These are phyloP conservation scores for Chaetomium strumarium DNA, from an alignment of 2,329 filamentous ascomycete genomes.

Conservation along the genomic window DNA sequence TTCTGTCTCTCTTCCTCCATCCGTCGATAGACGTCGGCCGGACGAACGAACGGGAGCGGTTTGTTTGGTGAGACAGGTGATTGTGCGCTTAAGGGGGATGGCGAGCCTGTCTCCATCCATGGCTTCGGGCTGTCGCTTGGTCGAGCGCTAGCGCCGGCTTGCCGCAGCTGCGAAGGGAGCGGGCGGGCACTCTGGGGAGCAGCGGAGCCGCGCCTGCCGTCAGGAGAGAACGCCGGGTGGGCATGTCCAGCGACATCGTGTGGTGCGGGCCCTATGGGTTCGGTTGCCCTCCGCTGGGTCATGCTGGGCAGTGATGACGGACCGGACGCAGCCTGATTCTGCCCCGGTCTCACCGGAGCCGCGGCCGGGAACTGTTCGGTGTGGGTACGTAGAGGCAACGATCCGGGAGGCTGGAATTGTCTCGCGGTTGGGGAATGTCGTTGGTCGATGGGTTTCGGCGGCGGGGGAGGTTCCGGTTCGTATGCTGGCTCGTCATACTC, in stretches of 20 bases:
- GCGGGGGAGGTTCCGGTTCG: slow-evolving; percentile 28
- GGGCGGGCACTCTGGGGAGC: slow-evolving; percentile 27
- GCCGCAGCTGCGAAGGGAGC: slow-evolving; percentile 36
- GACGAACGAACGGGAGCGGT: slow-evolving; percentile 59
- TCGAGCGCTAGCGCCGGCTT: slow-evolving; percentile 20
- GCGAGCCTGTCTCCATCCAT: slow-evolving; percentile 33
- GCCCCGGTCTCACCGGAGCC: not conserved
- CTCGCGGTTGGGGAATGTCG: slow-evolving; percentile 18
- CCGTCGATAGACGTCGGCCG: slow-evolving; percentile 71
- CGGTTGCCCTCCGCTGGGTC: slow-evolving; percentile 16
- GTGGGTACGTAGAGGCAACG: slow-evolving; percentile 22
- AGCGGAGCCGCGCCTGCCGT: slow-evolving; percentile 19
- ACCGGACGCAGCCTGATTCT: not conserved
- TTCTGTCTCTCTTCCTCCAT: slow-evolving; percentile 59
- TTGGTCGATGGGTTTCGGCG: slow-evolving; percentile 21
- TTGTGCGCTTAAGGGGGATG: slow-evolving; percentile 34
- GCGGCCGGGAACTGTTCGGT: slow-evolving; percentile 10
- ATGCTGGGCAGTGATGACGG: slow-evolving; percentile 1
- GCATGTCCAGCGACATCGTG: slow-evolving; percentile 13
- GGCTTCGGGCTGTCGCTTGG: slow-evolving; percentile 28
- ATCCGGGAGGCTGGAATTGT: slow-evolving; percentile 19
- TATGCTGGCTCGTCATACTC: slow-evolving; percentile 58
- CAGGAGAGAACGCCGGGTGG: slow-evolving; percentile 1
- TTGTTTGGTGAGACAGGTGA: slow-evolving; percentile 40
- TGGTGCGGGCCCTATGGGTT: slow-evolving; percentile 21